Percentiles rank a stretch among this genome's conserved stretches.
Evolutionary conservation across 2,329 filamentous ascomycete genomes (phyloP).

Genomic region (Magnaporthales sp.): DNA sequence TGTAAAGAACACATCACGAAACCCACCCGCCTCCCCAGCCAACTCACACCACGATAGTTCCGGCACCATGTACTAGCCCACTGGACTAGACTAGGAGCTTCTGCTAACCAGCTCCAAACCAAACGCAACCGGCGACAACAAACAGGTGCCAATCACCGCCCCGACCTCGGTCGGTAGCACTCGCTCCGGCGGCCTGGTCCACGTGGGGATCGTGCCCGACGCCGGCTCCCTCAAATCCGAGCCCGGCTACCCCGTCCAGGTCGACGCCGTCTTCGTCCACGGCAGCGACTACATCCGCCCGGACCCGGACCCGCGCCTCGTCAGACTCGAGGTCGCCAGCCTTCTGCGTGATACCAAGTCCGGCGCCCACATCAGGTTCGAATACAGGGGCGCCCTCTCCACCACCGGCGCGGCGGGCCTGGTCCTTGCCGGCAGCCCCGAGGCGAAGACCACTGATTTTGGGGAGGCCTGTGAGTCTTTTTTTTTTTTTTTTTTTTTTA

Average conservation of each 20-base stretch:
- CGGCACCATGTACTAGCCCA: not conserved
- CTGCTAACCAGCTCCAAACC: not conserved
- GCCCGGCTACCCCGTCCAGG: slow-evolving; percentile 24
- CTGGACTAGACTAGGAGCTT: not conserved
- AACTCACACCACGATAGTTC: not conserved
- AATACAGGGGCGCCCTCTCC: slow-evolving; percentile 28
- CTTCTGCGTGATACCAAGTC: slow-evolving; percentile 22
- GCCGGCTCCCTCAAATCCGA: slow-evolving; percentile 24
- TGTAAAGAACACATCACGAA: not conserved
- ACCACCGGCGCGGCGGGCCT: slow-evolving; percentile 19
- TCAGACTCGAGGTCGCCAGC: slow-evolving; percentile 30
- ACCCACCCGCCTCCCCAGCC: not conserved
- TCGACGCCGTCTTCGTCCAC: slow-evolving; percentile 28
- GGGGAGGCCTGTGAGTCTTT: slow-evolving; percentile 26
- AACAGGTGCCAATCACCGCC: slow-evolving; percentile 18
- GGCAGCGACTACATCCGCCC: slow-evolving; percentile 32
- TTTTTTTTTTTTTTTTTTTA: not conserved
- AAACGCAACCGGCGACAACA: not conserved
- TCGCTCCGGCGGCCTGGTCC: slow-evolving; percentile 20
- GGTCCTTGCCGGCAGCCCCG: slow-evolving; percentile 23
- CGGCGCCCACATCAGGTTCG: slow-evolving; percentile 22
- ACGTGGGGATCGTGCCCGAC: slow-evolving; percentile 17
- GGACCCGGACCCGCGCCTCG: slow-evolving; percentile 24
- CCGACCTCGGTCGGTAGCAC: slow-evolving; percentile 19
- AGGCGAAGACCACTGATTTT: slow-evolving; percentile 27